Percentiles rank a stretch among this genome's conserved stretches.
These are phyloP conservation scores for Coemansia sp. DNA, from an alignment of 192 early-diverging fungal genomes.

Conservation along the genomic window DNA sequence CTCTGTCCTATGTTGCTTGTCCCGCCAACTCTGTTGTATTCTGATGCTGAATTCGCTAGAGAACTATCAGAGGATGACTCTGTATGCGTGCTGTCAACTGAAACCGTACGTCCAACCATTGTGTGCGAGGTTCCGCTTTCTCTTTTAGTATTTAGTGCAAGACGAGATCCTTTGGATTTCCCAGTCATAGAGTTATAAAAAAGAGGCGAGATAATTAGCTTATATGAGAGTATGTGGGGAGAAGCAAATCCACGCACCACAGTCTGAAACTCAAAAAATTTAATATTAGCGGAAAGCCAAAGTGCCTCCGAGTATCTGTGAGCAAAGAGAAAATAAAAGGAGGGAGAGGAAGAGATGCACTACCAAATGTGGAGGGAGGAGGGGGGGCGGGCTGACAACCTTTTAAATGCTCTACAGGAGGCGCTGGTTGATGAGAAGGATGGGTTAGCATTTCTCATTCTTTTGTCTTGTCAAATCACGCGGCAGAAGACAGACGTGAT, in stretches of 20 bases:
- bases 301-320: not conserved
- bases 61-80: conserved; percentile 9
- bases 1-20: not conserved
- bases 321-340: not conserved
- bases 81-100: conserved; percentile 8
- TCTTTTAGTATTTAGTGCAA: not conserved
- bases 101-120: conserved; percentile 6
- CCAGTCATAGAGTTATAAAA: not conserved
- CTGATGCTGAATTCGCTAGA: not conserved
- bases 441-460: not conserved
- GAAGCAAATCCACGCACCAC: not conserved
- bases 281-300: not conserved
- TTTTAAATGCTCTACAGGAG: not conserved
- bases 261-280: not conserved
- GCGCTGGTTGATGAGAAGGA: not conserved
- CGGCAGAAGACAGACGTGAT: conserved; percentile 1
- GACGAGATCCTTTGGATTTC: not conserved
- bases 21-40: not conserved
- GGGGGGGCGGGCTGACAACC: not conserved
- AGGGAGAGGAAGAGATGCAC: not conserved
- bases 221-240: not conserved
- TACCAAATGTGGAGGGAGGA: not conserved
- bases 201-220: not conserved
- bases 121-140: not conserved
- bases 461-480: conserved; percentile 10